Conservation (phyloP, 73 alveolate genomes). For the Halteria grandinella region DNA sequence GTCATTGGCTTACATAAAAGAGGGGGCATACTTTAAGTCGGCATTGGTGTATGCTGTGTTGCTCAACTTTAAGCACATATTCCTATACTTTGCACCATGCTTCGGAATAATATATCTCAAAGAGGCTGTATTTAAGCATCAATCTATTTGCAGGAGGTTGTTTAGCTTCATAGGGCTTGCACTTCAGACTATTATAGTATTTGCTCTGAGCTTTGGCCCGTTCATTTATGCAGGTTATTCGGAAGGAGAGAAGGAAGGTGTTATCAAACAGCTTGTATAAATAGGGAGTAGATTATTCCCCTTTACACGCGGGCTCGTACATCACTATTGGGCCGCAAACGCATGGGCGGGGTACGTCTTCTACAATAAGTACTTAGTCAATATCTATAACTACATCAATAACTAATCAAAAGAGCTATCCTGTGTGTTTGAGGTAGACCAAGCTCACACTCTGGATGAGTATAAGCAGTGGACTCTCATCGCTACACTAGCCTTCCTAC, state of each 20-base stretch:
- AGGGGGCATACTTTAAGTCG: slow-evolving; percentile 68
- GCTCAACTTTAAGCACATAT: slow-evolving; percentile 83
- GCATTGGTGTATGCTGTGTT: slow-evolving; percentile 72
- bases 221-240: slow-evolving; percentile 64
- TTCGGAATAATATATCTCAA: slow-evolving; percentile 18
- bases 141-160: background rate
- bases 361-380: slow-evolving; percentile 59
- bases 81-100: slow-evolving; percentile 70
- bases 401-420: too few relatives aligned
- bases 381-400: slow-evolving; percentile 3
- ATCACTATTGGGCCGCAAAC: slow-evolving; percentile 96
- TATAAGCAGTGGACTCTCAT: slow-evolving; percentile 13
- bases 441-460: too few relatives aligned
- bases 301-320: slow-evolving; percentile 90
- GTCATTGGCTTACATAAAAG: slow-evolving; percentile 67
- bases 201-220: slow-evolving; percentile 74
- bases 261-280: slow-evolving; percentile 69
- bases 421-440: too few relatives aligned
- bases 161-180: slow-evolving; percentile 56
- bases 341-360: slow-evolving; percentile 87
- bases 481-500: slow-evolving; percentile 5
- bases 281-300: slow-evolving; percentile 87
- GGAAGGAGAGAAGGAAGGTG: too few relatives aligned
- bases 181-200: slow-evolving; percentile 38
- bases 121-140: slow-evolving; percentile 56